Evolutionary conservation across 2,329 filamentous ascomycete genomes (phyloP).

Genomic region (Bimuria novae-zelandiae): DNA sequence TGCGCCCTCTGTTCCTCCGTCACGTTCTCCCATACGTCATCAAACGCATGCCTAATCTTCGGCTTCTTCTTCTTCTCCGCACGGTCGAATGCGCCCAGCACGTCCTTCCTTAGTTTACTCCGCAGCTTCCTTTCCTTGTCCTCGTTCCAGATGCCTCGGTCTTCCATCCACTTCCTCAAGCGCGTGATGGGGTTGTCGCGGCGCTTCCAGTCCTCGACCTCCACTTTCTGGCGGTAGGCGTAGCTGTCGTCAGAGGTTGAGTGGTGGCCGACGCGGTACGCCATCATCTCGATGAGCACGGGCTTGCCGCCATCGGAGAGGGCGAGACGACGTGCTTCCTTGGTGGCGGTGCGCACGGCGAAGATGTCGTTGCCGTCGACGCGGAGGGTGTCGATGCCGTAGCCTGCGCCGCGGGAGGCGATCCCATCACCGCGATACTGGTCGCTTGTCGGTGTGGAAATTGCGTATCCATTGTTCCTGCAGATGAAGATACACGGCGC

Average conservation of each 20-base stretch:
- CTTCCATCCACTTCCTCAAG: constrained; percentile 88
- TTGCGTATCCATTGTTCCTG: constrained; percentile 91
- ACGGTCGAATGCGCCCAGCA: constrained; percentile 81
- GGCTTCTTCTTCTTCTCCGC: constrained; percentile 84
- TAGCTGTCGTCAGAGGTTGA: constrained; percentile 97
- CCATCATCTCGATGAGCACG: constrained; percentile 92
- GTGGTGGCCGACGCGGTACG: constrained; percentile 96
- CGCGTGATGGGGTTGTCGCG: constrained; percentile 87
- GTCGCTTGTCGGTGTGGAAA: constrained; percentile 85
- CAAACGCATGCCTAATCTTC: constrained; percentile 73
- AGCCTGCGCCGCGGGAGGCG: constrained; percentile 81
- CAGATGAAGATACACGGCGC: constrained; percentile 90
- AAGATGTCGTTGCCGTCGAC: constrained; percentile 96
- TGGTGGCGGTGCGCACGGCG: constrained; percentile 80
- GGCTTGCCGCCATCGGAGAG: constrained; percentile 80
- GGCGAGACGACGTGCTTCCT: constrained; percentile 75
- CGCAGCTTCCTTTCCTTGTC: constrained; percentile 75
- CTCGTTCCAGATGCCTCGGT: constrained; percentile 82
- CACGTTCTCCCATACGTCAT: constrained; percentile 86
- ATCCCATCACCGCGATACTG: constrained; percentile 93
- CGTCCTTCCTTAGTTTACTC: constrained; percentile 69
- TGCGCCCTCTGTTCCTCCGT: constrained; percentile 79
- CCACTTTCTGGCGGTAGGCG: constrained; percentile 88
- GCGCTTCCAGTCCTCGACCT: constrained; percentile 93
- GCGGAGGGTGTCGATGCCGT: constrained; percentile 91